phyloP scores from a whole-genome alignment of 352 stramenopile genomes.

The Phytophthora sojae region DNA sequence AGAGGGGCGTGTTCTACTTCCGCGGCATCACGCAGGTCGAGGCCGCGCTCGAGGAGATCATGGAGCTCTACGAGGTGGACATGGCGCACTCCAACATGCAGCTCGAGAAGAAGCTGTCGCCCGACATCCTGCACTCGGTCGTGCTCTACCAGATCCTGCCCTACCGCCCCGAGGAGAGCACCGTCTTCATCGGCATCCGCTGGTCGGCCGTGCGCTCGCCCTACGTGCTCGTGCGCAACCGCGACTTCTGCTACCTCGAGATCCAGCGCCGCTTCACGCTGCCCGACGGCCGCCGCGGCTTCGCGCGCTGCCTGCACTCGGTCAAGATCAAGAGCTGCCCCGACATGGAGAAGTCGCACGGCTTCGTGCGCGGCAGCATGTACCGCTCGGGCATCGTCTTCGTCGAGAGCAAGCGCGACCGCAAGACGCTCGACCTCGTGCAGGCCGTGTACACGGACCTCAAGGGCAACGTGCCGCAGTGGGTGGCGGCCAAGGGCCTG shows the following conservation, averaged over 20 bases:
- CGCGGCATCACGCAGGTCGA: constrained; percentile 76
- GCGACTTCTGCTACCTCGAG: constrained; percentile 83
- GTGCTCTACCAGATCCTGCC: constrained; percentile 81
- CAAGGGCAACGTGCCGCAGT: constrained; percentile 82
- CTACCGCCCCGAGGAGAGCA: constrained; percentile 59
- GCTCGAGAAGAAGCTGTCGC: constrained; percentile 76
- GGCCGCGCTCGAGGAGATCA: constrained; percentile 68
- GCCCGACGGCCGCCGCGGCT: constrained; percentile 62
- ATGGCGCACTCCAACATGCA: constrained; percentile 77
- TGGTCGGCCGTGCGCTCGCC: constrained; percentile 77
- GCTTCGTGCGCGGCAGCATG: constrained; percentile 82
- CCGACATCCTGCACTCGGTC: constrained; percentile 79
- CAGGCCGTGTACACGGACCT: constrained; percentile 85
- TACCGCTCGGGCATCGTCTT: constrained; percentile 86
- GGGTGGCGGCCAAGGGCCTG: constrained; percentile 68
- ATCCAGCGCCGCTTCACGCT: constrained; percentile 77
- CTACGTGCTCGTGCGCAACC: constrained; percentile 79
- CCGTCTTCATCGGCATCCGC: constrained; percentile 79
- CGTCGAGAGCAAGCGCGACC: constrained; percentile 77
- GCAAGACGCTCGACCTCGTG: constrained; percentile 77
- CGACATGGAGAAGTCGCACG: constrained; percentile 82
- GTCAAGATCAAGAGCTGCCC: constrained; percentile 89
- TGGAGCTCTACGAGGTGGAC: constrained; percentile 81
- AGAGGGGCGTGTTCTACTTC: constrained; percentile 78
- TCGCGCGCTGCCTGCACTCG: constrained; percentile 80